Base-by-base conservation (phyloP, 176 grass and related monocot genomes). In the Alopecurus myosuroides region DNA sequence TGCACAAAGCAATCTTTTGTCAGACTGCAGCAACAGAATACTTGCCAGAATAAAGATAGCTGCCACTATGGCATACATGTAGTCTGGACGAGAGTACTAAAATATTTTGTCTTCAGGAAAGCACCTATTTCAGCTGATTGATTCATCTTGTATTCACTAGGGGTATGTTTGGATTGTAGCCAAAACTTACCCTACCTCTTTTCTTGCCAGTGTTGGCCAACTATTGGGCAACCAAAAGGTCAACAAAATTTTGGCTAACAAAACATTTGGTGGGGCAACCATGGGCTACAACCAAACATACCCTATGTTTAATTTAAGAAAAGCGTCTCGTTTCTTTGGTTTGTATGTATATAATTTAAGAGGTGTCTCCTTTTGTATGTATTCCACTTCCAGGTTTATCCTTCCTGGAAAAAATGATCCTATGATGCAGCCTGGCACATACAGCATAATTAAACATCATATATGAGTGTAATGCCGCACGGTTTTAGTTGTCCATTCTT, bases 1-100 rank as follows among this genome's bases (percentile, higher is more conserved):
- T 96, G 89, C 51, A 70, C 17, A 85, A 46, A 51, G 31, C 13
- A 92, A 23, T 20, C 11, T 52, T 79, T 50, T 30, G 31, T 85
- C 68, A 89, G 28, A 46, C 75, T 78, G 73, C 70, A 67, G 17
- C 7, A 64, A 51, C 34, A 42, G 46, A 70, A 85, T 60, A 66
- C 37, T 74, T 76, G 45, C 26, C 70, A 89, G 10, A 57, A 85
- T 50, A 65, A 74, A 79, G 34, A 70, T 80, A 79, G 18, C 23
- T 86, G 23, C 72, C 74, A 77, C 14, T 23, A 69, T 11, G 22
- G 41, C 62, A 36, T 28, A 46, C 39, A 31, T 72, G 58, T 34
- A 64, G 42, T 79, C 72, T 41, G n/a, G 52, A 45, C 0, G 4
- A 64, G 11, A 75, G 46, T 40, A 51, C 10, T 72, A 84, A 44